phyloP scores from a whole-genome alignment of 1,284 basidiomycete genomes.

The Xerocomus amazonicus region DNA sequence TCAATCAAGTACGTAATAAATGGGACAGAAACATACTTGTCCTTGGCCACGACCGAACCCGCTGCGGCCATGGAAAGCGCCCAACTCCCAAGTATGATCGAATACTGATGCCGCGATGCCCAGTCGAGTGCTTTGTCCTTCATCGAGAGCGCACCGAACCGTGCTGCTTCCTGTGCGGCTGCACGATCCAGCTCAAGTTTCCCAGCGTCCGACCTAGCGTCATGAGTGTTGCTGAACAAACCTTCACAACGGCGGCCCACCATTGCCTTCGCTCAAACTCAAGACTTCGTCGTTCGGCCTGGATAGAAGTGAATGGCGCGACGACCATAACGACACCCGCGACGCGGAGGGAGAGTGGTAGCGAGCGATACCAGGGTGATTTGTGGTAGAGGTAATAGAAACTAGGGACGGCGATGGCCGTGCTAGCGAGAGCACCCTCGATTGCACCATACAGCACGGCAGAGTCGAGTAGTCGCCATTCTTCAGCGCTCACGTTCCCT shows the following conservation, averaged over 20 bases:
- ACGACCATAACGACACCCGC: conserved; percentile 70
- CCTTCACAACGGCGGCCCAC: conserved; percentile 3
- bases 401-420: conserved; percentile 50
- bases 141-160: conserved; percentile 58
- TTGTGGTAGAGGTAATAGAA: conserved; percentile 57
- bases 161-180: conserved; percentile 42
- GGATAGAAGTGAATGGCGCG: conserved; percentile 70
- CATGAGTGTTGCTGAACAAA: background rate
- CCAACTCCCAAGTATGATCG: conserved; percentile 81
- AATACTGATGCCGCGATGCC: conserved; percentile 75
- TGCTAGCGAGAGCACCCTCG: conserved; percentile 57
- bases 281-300: conserved; percentile 77
- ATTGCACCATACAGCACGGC: conserved; percentile 59
- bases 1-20: background rate
- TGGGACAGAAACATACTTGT: conserved; percentile 39
- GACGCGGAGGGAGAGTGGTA: conserved; percentile 76
- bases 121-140: conserved; percentile 72
- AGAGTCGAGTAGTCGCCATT: conserved; percentile 50
- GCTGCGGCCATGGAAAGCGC: conserved; percentile 69
- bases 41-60: conserved; percentile 66
- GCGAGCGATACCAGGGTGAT: conserved; percentile 61
- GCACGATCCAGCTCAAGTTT: conserved; percentile 57
- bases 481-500: conserved; percentile 43
- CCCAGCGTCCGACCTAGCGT: conserved; percentile 52
- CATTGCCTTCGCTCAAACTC: conserved; percentile 58